Evolutionary conservation across 345 rosid species (phyloP), one percentile per base, ranked within the genome.

Genomic region (Linum trigynum): DNA sequence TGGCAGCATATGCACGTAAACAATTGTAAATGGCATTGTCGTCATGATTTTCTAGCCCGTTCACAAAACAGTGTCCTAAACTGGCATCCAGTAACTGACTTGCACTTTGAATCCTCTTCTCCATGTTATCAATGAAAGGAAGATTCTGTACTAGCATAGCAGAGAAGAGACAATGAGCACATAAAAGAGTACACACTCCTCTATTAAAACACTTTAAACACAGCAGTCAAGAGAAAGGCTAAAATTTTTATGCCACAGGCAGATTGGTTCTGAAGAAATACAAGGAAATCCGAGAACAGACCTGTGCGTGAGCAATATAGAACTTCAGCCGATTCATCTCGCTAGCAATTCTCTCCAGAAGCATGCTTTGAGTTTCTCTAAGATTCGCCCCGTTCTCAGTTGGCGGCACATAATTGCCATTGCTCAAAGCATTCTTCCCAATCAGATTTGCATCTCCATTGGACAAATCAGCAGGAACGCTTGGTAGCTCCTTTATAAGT

Each of bases 241-340:
- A 12, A 39, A 32, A 32, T 45, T 56, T 39, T 43, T 48, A 37
- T 55, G 15, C 12, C 39, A 65, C 39, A n/a, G 16, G 32, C 32
- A 23, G 32, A 23, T 23, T 62, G 23, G 14, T 35, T 57, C 61
- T 39, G 38, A 53, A 23, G 32, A 23, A 51, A 17, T 39, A 36
- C 17, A 40, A 37, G 5, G 10, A n/a, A 48, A 37, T 11, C 9
- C 71, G 72, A 70, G 84, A 68, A 78, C 73, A 81, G 88, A 94
- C 99, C 97, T 90, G 84, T 65, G 96, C 83, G 72, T 88, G 97
- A 78, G 95, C 91, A 60, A 86, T 77, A 68, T 87, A 84, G 82
- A 95, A 94, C 78, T 89, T 91, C 35, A 94, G 86, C 64, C 99
- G 83, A 82, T 91, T 94, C 96, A 94, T 91, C 81, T 91, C 97